These are phyloP conservation scores for Trichoderma erinaceum DNA, from an alignment of 495 filamentous ascomycete species.

Conservation along the genomic window DNA sequence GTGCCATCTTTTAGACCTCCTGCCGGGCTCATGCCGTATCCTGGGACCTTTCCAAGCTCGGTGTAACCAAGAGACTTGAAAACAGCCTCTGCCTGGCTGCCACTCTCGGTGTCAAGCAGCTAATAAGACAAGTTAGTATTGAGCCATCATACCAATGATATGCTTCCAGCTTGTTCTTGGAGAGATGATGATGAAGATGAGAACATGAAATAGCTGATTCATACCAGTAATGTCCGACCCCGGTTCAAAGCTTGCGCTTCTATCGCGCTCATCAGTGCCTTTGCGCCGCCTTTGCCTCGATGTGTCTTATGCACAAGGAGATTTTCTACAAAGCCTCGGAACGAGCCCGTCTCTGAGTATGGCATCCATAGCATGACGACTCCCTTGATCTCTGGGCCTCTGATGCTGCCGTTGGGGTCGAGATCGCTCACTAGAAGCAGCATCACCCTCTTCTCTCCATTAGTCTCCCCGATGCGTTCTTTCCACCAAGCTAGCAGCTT, in stretches of 20 bases:
- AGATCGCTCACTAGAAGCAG: slow-evolving; percentile 29
- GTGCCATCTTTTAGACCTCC: slow-evolving; percentile 30
- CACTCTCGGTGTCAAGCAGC: slow-evolving; percentile 32
- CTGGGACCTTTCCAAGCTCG: slow-evolving; percentile 33
- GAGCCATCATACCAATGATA: not conserved
- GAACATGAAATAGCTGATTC: not conserved
- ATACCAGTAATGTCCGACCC: slow-evolving; percentile 34
- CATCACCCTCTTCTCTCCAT: slow-evolving; percentile 29
- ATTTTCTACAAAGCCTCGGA: slow-evolving; percentile 34
- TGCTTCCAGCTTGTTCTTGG: not conserved
- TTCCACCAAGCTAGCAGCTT: slow-evolving; percentile 37
- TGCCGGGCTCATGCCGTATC: slow-evolving; percentile 26
- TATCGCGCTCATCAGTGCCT: slow-evolving; percentile 28
- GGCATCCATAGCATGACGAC: slow-evolving; percentile 34
- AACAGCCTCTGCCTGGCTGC: slow-evolving; percentile 28
- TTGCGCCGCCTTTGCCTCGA: slow-evolving; percentile 29
- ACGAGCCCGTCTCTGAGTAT: slow-evolving; percentile 31
- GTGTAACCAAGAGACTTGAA: slow-evolving; percentile 33
- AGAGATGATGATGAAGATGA: not conserved
- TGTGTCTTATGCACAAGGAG: slow-evolving; percentile 30
- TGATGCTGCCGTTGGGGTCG: slow-evolving; percentile 23
- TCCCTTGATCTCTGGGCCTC: slow-evolving; percentile 31
- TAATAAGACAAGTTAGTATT: slow-evolving; percentile 15
- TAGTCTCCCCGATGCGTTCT: slow-evolving; percentile 31
- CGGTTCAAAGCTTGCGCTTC: slow-evolving; percentile 32